These are phyloP conservation scores for Colletotrichum orbiculare DNA, from an alignment of 2,329 filamentous ascomycete species.

Conservation along the genomic window DNA sequence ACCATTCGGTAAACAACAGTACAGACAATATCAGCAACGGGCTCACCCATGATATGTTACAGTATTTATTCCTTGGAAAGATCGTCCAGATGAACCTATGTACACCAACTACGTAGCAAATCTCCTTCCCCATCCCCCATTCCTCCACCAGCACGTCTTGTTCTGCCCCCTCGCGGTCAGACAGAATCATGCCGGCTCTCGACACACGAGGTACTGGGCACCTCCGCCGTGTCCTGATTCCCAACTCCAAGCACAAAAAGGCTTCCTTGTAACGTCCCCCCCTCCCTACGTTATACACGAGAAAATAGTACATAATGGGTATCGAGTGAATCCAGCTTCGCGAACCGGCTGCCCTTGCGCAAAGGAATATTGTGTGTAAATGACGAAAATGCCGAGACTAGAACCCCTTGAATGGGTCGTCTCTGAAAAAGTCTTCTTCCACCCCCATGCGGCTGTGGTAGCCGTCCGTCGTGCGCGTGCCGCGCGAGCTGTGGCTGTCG, in stretches of 20 bases:
- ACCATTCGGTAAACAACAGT: too few species aligned
- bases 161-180: too few species aligned
- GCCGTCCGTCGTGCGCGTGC: constrained; percentile 59
- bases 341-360: constrained; percentile 16
- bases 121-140: too few species aligned
- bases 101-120: too few species aligned
- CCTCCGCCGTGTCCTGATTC: constrained; percentile 1
- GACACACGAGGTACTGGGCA: constrained; percentile 11
- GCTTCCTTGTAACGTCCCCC: background rate
- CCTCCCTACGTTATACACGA: constrained; percentile 15
- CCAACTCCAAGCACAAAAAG: constrained; percentile 20
- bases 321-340: constrained; percentile 29
- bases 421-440: constrained; percentile 68
- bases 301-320: constrained; percentile 33
- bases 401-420: constrained; percentile 73
- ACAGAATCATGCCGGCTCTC: too few species aligned
- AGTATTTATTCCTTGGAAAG: too few species aligned
- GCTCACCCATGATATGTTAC: too few species aligned
- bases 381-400: constrained; percentile 44
- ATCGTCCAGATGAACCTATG: too few species aligned
- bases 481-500: constrained; percentile 61
- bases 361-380: constrained; percentile 6
- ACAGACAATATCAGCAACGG: too few species aligned
- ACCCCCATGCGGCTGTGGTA: constrained; percentile 58
- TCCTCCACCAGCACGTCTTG: too few species aligned